A percentile compares a stretch with the other conserved stretches of the same genome.
Conservation (phyloP, 2,329 filamentous ascomycete genomes). For the Alternaria postmessia region DNA sequence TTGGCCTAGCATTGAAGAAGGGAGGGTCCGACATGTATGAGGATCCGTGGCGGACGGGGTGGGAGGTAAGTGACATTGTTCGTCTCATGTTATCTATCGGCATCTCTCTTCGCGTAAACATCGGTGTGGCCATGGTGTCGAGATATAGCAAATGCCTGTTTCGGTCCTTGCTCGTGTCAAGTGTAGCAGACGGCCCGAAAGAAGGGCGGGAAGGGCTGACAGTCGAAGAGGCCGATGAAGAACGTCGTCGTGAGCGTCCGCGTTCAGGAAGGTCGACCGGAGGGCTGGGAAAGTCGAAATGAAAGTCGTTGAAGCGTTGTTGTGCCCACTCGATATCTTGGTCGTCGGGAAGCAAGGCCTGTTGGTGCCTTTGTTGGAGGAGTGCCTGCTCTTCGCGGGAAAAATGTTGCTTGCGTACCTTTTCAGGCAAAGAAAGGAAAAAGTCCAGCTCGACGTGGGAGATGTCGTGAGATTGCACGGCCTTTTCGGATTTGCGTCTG, state of each 20-base stretch:
- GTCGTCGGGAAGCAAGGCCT: conserved; percentile 23
- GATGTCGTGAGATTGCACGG: conserved; percentile 44
- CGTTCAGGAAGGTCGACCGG: conserved; percentile 13
- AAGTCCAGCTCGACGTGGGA: conserved; percentile 69
- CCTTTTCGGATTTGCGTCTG: conserved; percentile 47
- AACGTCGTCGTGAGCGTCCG: conserved; percentile 28
- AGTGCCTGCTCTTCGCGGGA: conserved; percentile 74
- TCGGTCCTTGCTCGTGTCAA: conserved; percentile 28
- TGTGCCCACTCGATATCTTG: conserved; percentile 27
- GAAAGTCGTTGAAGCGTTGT: conserved; percentile 45
- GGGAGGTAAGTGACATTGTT: conserved; percentile 74
- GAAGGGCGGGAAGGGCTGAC: conserved; percentile 29
- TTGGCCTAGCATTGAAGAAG: conserved; percentile 37
- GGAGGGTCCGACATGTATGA: conserved; percentile 54
- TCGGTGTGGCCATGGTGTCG: conserved; percentile 36
- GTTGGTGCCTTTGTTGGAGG: conserved; percentile 54
- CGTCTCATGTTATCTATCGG: conserved; percentile 57
- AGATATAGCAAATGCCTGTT: conserved; percentile 37
- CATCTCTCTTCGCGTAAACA: conserved; percentile 28
- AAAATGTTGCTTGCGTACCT: conserved; percentile 74
- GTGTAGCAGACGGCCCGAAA: conserved; percentile 14
- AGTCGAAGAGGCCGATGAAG: conserved; percentile 28
- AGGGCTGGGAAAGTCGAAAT: conserved; percentile 36
- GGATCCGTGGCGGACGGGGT: conserved; percentile 65
- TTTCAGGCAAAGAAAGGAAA: conserved; percentile 75